Conservation (phyloP, 352 stramenopile species). For the Hyaloperonospora brassicae region DNA sequence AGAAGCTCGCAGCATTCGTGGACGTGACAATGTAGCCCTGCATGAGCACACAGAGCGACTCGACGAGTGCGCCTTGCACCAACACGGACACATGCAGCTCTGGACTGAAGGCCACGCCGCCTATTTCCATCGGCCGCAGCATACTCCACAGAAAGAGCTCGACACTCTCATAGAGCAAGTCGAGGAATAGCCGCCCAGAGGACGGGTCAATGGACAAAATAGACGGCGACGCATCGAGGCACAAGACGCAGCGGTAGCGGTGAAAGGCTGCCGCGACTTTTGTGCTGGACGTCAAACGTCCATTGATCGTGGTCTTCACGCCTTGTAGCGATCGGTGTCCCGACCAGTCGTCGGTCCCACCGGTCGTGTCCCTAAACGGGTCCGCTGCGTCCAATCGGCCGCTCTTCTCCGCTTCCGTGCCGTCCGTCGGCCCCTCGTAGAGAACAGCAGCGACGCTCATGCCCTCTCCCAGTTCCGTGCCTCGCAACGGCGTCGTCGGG, state of each 20-base stretch:
- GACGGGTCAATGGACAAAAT: constrained; percentile 72
- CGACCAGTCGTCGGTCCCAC: constrained; percentile 11
- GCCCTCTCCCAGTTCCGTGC: constrained; percentile 55
- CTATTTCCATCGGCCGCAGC: constrained; percentile 50
- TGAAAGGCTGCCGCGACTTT: constrained; percentile 56
- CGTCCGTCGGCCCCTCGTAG: constrained; percentile 13
- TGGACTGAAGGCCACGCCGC: constrained; percentile 36
- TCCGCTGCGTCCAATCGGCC: not conserved
- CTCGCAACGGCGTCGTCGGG: constrained; percentile 1
- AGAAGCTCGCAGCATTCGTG: constrained; percentile 43
- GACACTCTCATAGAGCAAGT: constrained; percentile 72
- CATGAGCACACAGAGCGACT: constrained; percentile 75
- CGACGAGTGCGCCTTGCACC: constrained; percentile 66
- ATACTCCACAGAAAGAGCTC: constrained; percentile 73
- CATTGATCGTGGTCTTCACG: constrained; percentile 16
- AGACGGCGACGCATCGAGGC: constrained; percentile 78
- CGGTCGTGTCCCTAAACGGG: constrained; percentile 4
- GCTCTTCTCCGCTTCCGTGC: constrained; percentile 3
- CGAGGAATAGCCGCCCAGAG: constrained; percentile 66
- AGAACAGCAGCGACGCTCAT: constrained; percentile 55
- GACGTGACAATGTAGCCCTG: constrained; percentile 71
- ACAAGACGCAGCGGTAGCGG: constrained; percentile 77
- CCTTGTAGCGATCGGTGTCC: constrained; percentile 19
- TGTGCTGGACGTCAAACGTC: constrained; percentile 39
- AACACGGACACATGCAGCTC: constrained; percentile 78